Base-by-base conservation (phyloP, 179 eudicot species). In the Corrigiola litoralis region DNA sequence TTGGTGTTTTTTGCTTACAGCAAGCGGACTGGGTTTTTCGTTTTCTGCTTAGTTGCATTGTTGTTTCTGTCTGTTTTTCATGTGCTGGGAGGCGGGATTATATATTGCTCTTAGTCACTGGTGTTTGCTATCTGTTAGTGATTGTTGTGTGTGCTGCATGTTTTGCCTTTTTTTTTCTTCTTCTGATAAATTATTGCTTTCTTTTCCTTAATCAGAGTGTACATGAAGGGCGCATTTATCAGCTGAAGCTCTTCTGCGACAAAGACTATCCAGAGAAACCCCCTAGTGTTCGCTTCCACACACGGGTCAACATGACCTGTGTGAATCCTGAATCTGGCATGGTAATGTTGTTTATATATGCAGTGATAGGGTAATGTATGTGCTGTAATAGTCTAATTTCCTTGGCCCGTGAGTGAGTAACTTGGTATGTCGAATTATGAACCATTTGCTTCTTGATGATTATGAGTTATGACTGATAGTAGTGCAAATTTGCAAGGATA, bases 181-280 rank as follows among this genome's bases (percentile, higher is more conserved):
- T 17, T 40, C 37, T 73, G 45, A 67, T 44, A 37, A 12, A 11
- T 61, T 60, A 11, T 47, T 1, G 27, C 58, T 63, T 2, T 70
- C 41, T 65, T 53, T 17, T 66, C 28, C n/a, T n/a, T n/a, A n/a
- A 23, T 40, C 82, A 85, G 87, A 74, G 79, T 58, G 87, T 79
- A 34, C 87, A 85, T 66, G 92, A 86, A 75, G 86, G 88, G 17
- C 86, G 86, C 63, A 86, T 86, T 40, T 86, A 84, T 74, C 88
- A 81, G 67, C 63, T 86, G 85, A 86, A 86, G 84, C 78, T 86
- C 27, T 83, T 84, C 37, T 86, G 88, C 45, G 92, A 84, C 81
- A 86, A 86, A 65, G 88, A 83, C 68, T 86, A 86, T 32, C 91
- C 91, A 1, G 88, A 83, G 76, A 77, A 79, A 64, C 88, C 91